A percentile compares a stretch with the other conserved stretches of the same genome.
Conservation (phyloP, 2,329 filamentous ascomycete genomes). For the Juglanconis sp. region DNA sequence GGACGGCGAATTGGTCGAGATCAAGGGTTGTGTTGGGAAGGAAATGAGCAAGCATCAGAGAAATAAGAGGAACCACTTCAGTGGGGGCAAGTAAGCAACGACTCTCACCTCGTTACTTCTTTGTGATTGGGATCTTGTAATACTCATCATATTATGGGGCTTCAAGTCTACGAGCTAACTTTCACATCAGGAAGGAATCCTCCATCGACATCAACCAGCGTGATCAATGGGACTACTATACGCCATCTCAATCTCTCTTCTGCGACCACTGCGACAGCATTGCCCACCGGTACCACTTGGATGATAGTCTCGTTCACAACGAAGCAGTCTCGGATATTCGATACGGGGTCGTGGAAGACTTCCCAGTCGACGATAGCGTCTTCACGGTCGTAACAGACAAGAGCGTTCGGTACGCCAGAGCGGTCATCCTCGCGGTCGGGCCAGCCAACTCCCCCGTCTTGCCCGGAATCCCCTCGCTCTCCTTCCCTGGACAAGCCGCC, state of each 20-base stretch:
- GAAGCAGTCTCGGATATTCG: conserved; percentile 60
- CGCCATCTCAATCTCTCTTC: conserved; percentile 60
- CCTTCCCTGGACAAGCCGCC: conserved; percentile 7
- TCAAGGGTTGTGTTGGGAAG: conserved; percentile 72
- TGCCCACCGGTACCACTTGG: conserved; percentile 55
- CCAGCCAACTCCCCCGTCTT: conserved; percentile 59
- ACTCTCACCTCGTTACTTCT: neutral
- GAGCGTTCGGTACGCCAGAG: conserved; percentile 52
- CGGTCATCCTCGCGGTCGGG: conserved; percentile 69
- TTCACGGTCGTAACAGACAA: conserved; percentile 63
- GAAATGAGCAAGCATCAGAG: conserved; percentile 77
- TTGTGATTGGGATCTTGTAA: neutral
- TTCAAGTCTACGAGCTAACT: neutral
- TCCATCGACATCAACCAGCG: conserved; percentile 59
- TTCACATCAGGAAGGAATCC: conserved; percentile 35
- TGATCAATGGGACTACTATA: conserved; percentile 68
- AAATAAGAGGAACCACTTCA: conserved; percentile 51
- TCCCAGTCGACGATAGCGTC: conserved; percentile 49
- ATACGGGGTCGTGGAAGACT: conserved; percentile 47
- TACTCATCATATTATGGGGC: too few relatives aligned
- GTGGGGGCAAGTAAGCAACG: conserved; percentile 39
- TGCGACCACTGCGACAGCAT: conserved; percentile 59
- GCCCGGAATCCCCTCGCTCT: conserved; percentile 25
- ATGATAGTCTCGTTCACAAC: conserved; percentile 54
- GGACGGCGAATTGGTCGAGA: conserved; percentile 65